A percentile compares a stretch with the other conserved stretches of the same genome.
Evolutionary conservation across 495 filamentous ascomycete genomes (phyloP).

Genomic region (Lasiosphaeria miniovina): DNA sequence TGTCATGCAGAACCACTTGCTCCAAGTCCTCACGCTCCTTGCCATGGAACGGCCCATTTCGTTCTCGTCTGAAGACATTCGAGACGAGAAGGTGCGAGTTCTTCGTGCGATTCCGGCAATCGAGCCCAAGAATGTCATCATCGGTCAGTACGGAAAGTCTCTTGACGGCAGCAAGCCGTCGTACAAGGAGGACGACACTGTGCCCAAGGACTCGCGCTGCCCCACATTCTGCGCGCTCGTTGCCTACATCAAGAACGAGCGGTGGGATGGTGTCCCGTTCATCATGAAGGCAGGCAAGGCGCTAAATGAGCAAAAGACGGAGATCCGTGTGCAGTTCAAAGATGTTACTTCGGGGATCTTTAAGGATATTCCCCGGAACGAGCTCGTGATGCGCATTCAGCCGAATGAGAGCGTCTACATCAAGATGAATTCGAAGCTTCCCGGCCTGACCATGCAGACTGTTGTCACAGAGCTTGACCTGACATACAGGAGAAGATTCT

Average conservation of each 20-base stretch:
- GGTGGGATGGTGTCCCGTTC: conserved; percentile 99
- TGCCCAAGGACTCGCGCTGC: conserved; percentile 94
- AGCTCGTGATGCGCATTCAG: conserved; percentile 98
- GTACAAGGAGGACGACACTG: conserved; percentile 98
- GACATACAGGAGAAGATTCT: conserved; percentile 97
- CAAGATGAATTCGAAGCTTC: conserved; percentile 99
- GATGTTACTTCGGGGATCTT: conserved; percentile 99
- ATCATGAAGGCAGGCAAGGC: conserved; percentile 99
- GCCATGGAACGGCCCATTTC: conserved; percentile 99
- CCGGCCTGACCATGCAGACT: conserved; percentile 98
- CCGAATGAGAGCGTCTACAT: conserved; percentile 99
- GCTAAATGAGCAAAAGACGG: conserved; percentile 99
- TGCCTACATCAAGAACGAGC: conserved; percentile 98
- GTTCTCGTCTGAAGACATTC: conserved; percentile 96
- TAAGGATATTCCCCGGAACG: conserved; percentile 98
- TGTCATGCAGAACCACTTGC: conserved; percentile 95
- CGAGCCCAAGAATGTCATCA: conserved; percentile 99
- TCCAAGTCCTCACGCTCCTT: conserved; percentile 92
- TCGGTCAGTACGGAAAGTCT: conserved; percentile 96
- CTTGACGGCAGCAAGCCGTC: conserved; percentile 95
- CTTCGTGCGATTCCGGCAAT: conserved; percentile 90
- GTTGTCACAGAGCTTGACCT: conserved; percentile 98
- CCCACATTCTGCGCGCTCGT: conserved; percentile 97
- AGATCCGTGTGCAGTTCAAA: conserved; percentile 99
- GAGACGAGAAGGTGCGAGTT: conserved; percentile 98